Evolutionary conservation across 2,329 filamentous ascomycete genomes (phyloP).

Genomic region (Trichoderma aggressivum): DNA sequence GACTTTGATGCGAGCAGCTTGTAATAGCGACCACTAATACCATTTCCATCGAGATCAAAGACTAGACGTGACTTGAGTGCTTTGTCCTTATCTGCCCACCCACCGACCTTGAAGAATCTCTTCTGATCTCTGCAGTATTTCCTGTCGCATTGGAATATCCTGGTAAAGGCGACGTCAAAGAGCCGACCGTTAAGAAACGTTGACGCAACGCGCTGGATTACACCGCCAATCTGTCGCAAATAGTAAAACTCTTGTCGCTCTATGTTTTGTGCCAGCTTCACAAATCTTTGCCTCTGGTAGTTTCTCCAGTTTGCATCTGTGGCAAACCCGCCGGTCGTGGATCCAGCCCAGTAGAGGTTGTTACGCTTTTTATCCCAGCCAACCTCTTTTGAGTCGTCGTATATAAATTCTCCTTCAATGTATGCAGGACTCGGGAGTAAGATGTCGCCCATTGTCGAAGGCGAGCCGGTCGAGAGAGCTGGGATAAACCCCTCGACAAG

Average conservation of each 20-base stretch:
- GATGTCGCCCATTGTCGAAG: conserved; percentile 50
- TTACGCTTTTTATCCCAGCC: conserved; percentile 49
- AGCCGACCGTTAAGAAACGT: conserved; percentile 37
- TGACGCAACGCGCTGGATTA: conserved; percentile 23
- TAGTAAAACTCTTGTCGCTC: conserved; percentile 30
- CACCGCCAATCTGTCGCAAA: conserved; percentile 26
- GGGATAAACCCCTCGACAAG: conserved; percentile 42
- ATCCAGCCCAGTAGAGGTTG: conserved; percentile 56
- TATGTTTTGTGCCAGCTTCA: conserved; percentile 36
- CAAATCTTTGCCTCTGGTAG: conserved; percentile 49
- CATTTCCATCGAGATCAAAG: conserved; percentile 56
- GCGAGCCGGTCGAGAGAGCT: conserved; percentile 43
- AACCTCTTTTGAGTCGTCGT: conserved; percentile 39
- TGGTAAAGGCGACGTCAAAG: conserved; percentile 45
- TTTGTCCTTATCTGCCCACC: conserved; percentile 34
- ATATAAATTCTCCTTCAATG: conserved; percentile 40
- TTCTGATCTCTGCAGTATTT: conserved; percentile 36
- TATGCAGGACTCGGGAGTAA: conserved; percentile 52
- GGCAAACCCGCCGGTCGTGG: conserved; percentile 48
- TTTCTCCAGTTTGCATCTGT: conserved; percentile 35
- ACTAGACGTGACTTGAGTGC: conserved; percentile 40
- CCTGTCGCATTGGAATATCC: conserved; percentile 43
- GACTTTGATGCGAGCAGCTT: conserved; percentile 47
- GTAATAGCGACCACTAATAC: conserved; percentile 52
- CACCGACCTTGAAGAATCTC: conserved; percentile 29